Conservation (phyloP, 2,329 filamentous ascomycete genomes). For the Anthostomella pinea region DNA sequence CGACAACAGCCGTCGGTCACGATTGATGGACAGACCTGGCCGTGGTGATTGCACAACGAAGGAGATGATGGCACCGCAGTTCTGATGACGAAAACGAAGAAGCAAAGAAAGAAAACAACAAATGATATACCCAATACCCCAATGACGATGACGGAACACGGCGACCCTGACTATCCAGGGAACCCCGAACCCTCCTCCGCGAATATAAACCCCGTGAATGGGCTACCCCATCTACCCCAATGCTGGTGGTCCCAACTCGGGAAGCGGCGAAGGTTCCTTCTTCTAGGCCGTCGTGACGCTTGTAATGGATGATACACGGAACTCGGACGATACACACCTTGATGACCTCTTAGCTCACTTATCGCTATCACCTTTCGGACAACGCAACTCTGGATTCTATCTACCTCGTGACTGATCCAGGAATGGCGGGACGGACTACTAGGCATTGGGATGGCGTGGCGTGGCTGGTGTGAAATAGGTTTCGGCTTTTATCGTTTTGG, state of each 20-base stretch:
- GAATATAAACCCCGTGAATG: conserved; percentile 30
- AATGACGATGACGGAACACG: conserved; percentile 18
- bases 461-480: too few relatives aligned
- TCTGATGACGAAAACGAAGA: too few relatives aligned
- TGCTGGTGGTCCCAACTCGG: conserved; percentile 14
- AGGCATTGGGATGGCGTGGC: too few relatives aligned
- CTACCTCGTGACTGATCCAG: too few relatives aligned
- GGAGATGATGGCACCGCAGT: too few relatives aligned
- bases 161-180: conserved; percentile 31
- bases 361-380: conserved; percentile 6
- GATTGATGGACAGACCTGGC: too few relatives aligned
- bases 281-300: conserved; percentile 25
- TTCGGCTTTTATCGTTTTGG: too few relatives aligned
- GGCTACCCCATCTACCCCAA: conserved; percentile 28
- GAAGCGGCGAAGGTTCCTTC: conserved; percentile 25
- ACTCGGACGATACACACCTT: conserved; percentile 31
- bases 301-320: conserved; percentile 33
- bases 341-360: conserved; percentile 23
- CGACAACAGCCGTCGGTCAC: too few relatives aligned
- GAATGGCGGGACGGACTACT: too few relatives aligned
- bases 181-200: conserved; percentile 22
- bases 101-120: too few relatives aligned
- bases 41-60: too few relatives aligned
- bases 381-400: too few relatives aligned
- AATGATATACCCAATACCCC: neutral